Evolutionary conservation across 2,329 filamentous ascomycete genomes (phyloP), one percentile per base, ranked within the genome.

Genomic region (Venturia asperata): DNA sequence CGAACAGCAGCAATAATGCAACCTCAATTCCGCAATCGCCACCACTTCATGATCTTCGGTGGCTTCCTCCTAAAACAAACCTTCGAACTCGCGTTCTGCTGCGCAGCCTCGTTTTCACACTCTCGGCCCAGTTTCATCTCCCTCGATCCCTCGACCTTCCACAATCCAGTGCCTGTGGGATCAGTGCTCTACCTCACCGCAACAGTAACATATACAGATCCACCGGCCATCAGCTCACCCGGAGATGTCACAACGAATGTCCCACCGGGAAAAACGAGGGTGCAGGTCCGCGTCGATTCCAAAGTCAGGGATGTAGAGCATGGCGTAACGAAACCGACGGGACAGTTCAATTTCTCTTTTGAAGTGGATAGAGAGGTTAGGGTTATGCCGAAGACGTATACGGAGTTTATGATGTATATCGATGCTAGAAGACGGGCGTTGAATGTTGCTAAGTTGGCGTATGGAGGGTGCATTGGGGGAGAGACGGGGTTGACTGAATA

Each of bases 41-140:
- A 90, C 74, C 86, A 88, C 70, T 89, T 88, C 74, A 90, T 90
- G 87, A 89, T 91, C 64, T 91, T 91, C 70, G 88, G 88, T 63
- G 88, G 88, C 17, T 90, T 87, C 72, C 81, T 91, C 13, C 79
- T 91, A 13, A 89, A 89, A 72, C 85, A 89, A 71, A 88, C 87
- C 0, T 91, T 90, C 70, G 88, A 91, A 75, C 80, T 91, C 7
- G 88, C 88, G 1, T 91, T 91, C 76, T 90, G 87, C 73, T 89
- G 87, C 71, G 87, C 87, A 0, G 87, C 88, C 1, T 85, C 85
- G 10, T 89, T 90, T 71, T 84, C 87, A 0, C 87, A 89, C 71
- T 82, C 83, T 1, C 80, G 87, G 3, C 88, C 88, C 1, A 87
- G 85, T 19, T 91, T 91, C 78, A 79, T 91, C 63, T 87, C 85